phyloP scores from a whole-genome alignment of 1,284 basidiomycete species.

The Cutaneotrichosporon cutaneum region DNA sequence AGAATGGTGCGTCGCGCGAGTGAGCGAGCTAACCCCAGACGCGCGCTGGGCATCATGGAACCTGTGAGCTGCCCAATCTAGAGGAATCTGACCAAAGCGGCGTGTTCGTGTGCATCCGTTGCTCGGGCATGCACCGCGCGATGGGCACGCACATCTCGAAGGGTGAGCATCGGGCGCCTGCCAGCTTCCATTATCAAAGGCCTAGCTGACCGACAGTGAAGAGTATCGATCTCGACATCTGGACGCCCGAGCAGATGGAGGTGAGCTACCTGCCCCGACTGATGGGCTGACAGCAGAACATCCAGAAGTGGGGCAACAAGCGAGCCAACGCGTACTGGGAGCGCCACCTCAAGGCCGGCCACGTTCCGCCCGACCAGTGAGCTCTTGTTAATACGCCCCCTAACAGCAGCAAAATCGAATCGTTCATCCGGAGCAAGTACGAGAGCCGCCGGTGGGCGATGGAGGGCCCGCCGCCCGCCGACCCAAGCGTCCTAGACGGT shows the following conservation, averaged over 20 bases:
- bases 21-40: slow-evolving; percentile 59
- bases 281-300: slow-evolving; percentile 54
- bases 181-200: not conserved
- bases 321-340: slow-evolving; percentile 97
- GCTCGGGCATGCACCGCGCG: slow-evolving; percentile 95
- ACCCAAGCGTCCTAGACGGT: slow-evolving; percentile 75
- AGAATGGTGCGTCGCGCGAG: slow-evolving; percentile 66
- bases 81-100: slow-evolving; percentile 56
- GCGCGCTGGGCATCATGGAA: slow-evolving; percentile 99
- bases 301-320: slow-evolving; percentile 92
- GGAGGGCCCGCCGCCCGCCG: slow-evolving; percentile 76
- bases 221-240: slow-evolving; percentile 94
- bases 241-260: slow-evolving; percentile 97
- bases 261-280: too few species aligned
- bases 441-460: slow-evolving; percentile 89
- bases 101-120: slow-evolving; percentile 91
- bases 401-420: slow-evolving; percentile 84
- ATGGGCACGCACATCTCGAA: slow-evolving; percentile 98
- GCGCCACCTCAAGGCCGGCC: slow-evolving; percentile 87
- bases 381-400: slow-evolving; percentile 53
- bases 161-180: slow-evolving; percentile 37
- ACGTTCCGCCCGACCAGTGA: slow-evolving; percentile 91
- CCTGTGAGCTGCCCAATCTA: slow-evolving; percentile 59
- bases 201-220: slow-evolving; percentile 62
- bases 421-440: slow-evolving; percentile 96